Percentiles rank a stretch among this genome's conserved stretches.
Conservation (phyloP, 2,329 filamentous ascomycete species). For the Claviceps capensis region DNA sequence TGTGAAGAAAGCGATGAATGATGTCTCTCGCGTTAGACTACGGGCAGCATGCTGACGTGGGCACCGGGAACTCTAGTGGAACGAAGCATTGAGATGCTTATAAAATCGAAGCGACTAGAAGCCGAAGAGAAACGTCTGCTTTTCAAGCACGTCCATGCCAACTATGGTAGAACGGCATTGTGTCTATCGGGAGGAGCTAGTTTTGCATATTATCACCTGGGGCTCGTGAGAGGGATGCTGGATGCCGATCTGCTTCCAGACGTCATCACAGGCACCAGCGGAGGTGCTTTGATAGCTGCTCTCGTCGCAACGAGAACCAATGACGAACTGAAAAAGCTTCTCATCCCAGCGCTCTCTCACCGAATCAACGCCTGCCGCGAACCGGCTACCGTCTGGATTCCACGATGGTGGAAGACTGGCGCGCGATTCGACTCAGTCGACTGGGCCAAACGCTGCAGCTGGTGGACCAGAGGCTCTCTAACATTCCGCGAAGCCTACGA, state of each 20-base stretch:
- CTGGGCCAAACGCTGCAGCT: constrained; percentile 73
- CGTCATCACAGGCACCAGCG: constrained; percentile 93
- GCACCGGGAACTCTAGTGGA: constrained; percentile 35
- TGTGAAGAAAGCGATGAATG: not conserved
- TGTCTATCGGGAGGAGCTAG: constrained; percentile 88
- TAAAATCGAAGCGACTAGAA: constrained; percentile 52
- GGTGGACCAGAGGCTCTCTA: constrained; percentile 84
- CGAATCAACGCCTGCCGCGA: constrained; percentile 81
- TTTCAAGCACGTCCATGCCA: constrained; percentile 80
- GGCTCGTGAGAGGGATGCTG: constrained; percentile 76
- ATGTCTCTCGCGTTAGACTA: not conserved
- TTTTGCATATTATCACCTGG: constrained; percentile 95
- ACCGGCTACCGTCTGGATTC: constrained; percentile 58
- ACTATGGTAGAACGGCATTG: constrained; percentile 83
- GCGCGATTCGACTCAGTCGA: constrained; percentile 88
- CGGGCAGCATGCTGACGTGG: not conserved
- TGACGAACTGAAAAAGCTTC: constrained; percentile 70
- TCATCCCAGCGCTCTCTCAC: constrained; percentile 75
- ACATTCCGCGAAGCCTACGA: constrained; percentile 94
- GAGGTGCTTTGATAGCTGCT: constrained; percentile 78
- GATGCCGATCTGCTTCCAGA: constrained; percentile 78
- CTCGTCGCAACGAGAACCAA: constrained; percentile 82
- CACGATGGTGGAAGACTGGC: constrained; percentile 82
- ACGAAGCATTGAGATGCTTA: constrained; percentile 50
- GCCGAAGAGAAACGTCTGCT: constrained; percentile 62